Base-by-base conservation (phyloP, 1,284 basidiomycete genomes). In the Phellopilus nigrolimitatus region DNA sequence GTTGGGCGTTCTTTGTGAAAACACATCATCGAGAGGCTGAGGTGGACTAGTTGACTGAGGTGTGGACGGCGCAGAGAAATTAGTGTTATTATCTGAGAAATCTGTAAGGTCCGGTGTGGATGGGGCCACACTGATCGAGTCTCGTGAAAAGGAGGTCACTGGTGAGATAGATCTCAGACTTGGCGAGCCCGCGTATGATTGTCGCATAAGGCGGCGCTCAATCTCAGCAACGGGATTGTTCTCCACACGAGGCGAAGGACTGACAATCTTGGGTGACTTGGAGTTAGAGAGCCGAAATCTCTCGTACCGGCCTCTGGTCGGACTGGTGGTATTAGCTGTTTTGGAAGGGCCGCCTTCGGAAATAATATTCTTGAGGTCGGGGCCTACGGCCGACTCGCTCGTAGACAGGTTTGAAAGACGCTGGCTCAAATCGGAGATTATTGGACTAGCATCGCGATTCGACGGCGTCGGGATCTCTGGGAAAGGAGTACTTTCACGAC, bases 61-160 rank as follows among this genome's bases (percentile, higher is more conserved):
- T 1, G 82, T 82, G 36, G 80, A 75, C 10, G 73, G 73, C 19
- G 68, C 68, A 8, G 79, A 82, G 2, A 80, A 80, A 45, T 74
- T 71, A 1, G 77, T 77, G 13, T 72, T 69, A 7, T 72, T 70
- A 53, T 84, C 82, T 13, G 80, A 84, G 49, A 70, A 67, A 60
- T 86, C 84, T 15, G 76, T 69, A 19, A 86, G 68, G 51, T 82
- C 81, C 3, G 84, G 82, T 5, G 76, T 82, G 25, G 71, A 71
- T 15, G 75, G 74, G 5, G 67, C 61, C 45, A 67, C 67, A 57
- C 62, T 59, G 46, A 57, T 53, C 30, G 59, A 64, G 33, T 54
- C 46, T 33, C 47, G 47, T 25, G 53, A 55, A 4, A 25, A 21
- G 7, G 44, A 27, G 9, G 47, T 49, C 28, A 34, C 17, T 19